These are phyloP conservation scores for Podaxis carcinomalis DNA, from an alignment of 768 basidiomycete genomes.

Conservation along the genomic window DNA sequence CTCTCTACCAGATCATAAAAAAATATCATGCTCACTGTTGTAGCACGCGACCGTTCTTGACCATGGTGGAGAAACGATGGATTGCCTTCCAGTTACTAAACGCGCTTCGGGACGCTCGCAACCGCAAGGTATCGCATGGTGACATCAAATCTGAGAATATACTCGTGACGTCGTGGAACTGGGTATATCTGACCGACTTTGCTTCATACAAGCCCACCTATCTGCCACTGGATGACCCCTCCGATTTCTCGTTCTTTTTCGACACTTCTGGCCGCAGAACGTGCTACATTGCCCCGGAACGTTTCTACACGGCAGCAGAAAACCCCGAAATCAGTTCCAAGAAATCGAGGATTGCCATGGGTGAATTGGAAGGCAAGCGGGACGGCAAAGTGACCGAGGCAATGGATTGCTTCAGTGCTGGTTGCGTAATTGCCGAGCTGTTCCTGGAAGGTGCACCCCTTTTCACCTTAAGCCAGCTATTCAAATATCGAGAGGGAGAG, in stretches of 20 bases:
- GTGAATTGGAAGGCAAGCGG: slow-evolving; percentile 57
- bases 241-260: slow-evolving; percentile 97
- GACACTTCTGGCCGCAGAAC: slow-evolving; percentile 92
- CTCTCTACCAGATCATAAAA: neutral
- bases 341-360: slow-evolving; percentile 51
- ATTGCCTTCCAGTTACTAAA: slow-evolving; percentile 90
- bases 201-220: slow-evolving; percentile 94
- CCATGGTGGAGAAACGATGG: slow-evolving; percentile 94
- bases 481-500: slow-evolving; percentile 89
- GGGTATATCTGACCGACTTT: slow-evolving; percentile 94
- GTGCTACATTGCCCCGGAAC: slow-evolving; percentile 94
- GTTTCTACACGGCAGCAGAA: slow-evolving; percentile 77
- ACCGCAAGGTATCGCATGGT: slow-evolving; percentile 89
- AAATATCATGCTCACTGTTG: neutral
- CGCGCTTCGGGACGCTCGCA: slow-evolving; percentile 77
- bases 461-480: slow-evolving; percentile 92
- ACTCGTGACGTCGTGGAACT: slow-evolving; percentile 93
- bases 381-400: slow-evolving; percentile 87
- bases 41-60: slow-evolving; percentile 95
- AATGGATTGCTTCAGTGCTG: slow-evolving; percentile 96
- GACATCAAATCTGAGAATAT: slow-evolving; percentile 98
- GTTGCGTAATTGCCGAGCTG: slow-evolving; percentile 93
- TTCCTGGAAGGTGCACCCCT: slow-evolving; percentile 92
- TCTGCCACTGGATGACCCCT: slow-evolving; percentile 92
- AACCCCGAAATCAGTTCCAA: slow-evolving; percentile 69